Conservation (phyloP, 2,329 filamentous ascomycete genomes). For the Cryphonectria naterciae region DNA sequence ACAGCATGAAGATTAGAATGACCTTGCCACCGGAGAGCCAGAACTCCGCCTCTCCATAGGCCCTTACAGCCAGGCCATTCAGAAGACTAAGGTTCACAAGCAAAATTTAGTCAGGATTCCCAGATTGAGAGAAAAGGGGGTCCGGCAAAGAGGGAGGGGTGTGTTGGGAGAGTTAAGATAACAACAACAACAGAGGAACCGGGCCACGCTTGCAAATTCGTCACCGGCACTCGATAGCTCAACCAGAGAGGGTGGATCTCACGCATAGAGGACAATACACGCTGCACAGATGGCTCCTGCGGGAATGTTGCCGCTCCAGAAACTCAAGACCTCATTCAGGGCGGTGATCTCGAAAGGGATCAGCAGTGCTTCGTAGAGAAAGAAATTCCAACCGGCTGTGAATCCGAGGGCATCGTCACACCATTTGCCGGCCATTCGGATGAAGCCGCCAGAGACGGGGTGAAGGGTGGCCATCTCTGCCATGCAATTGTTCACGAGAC, state of each 20-base stretch:
- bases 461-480: conserved; percentile 68
- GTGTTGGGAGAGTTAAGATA: neutral
- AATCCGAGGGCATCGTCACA: conserved; percentile 69
- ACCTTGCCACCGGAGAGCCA: conserved; percentile 67
- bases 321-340: conserved; percentile 47
- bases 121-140: neutral
- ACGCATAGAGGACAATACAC: conserved; percentile 61
- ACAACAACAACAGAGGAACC: neutral
- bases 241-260: conserved; percentile 37
- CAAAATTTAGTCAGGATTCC: conserved; percentile 33
- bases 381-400: conserved; percentile 51
- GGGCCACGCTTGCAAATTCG: neutral
- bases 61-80: conserved; percentile 68
- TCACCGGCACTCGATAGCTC: neutral
- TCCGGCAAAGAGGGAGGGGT: neutral
- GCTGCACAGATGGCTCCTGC: conserved; percentile 58
- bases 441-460: conserved; percentile 66
- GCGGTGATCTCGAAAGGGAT: conserved; percentile 49
- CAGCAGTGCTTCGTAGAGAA: conserved; percentile 46
- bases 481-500: conserved; percentile 66
- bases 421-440: conserved; percentile 67
- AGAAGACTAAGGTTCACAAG: conserved; percentile 47
- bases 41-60: conserved; percentile 75
- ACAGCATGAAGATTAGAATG: conserved; percentile 67
- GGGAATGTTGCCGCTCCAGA: conserved; percentile 51